These are phyloP conservation scores for Blastobotrys illinoisensis DNA, from an alignment of 1,139 yeast genomes.

Conservation along the genomic window DNA sequence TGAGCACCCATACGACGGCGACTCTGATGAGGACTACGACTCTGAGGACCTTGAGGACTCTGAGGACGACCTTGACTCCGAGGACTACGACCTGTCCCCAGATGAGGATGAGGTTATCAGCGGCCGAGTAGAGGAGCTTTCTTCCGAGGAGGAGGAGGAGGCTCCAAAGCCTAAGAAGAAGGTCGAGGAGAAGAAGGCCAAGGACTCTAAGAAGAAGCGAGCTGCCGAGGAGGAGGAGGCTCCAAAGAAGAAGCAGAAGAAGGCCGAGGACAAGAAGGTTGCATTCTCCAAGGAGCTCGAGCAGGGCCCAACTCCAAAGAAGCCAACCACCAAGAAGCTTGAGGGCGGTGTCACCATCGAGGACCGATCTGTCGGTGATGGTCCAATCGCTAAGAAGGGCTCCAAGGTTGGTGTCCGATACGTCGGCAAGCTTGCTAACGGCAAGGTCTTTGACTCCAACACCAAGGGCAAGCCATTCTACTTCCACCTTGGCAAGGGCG, in stretches of 20 bases:
- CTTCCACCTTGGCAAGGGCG: slow-evolving; percentile 92
- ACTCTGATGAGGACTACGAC: slow-evolving; percentile 42
- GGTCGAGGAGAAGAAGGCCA: slow-evolving; percentile 43
- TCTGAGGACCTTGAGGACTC: slow-evolving; percentile 35
- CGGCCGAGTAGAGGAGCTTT: slow-evolving; percentile 25
- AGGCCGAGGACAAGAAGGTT: slow-evolving; percentile 60
- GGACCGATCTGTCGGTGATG: slow-evolving; percentile 86
- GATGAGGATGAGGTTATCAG: slow-evolving; percentile 78
- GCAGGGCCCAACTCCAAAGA: slow-evolving; percentile 66
- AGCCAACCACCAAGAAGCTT: slow-evolving; percentile 57
- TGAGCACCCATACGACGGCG: slow-evolving; percentile 86
- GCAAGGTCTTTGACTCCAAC: slow-evolving; percentile 94
- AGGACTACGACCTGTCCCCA: slow-evolving; percentile 83
- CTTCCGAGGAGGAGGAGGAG: slow-evolving; percentile 41
- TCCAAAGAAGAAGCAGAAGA: slow-evolving; percentile 34
- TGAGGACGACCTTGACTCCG: slow-evolving; percentile 47
- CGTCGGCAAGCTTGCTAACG: slow-evolving; percentile 95
- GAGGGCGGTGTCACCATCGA: slow-evolving; percentile 92
- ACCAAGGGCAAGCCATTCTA: slow-evolving; percentile 93
- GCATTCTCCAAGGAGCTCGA: slow-evolving; percentile 86
- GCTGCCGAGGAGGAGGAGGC: slow-evolving; percentile 31
- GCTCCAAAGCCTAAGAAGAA: slow-evolving; percentile 40
- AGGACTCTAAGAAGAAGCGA: slow-evolving; percentile 38
- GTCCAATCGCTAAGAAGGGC: slow-evolving; percentile 82
- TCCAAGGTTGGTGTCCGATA: slow-evolving; percentile 93